Conservation (phyloP, 2,329 filamentous ascomycete species). For the Neofusicoccum sp. region DNA sequence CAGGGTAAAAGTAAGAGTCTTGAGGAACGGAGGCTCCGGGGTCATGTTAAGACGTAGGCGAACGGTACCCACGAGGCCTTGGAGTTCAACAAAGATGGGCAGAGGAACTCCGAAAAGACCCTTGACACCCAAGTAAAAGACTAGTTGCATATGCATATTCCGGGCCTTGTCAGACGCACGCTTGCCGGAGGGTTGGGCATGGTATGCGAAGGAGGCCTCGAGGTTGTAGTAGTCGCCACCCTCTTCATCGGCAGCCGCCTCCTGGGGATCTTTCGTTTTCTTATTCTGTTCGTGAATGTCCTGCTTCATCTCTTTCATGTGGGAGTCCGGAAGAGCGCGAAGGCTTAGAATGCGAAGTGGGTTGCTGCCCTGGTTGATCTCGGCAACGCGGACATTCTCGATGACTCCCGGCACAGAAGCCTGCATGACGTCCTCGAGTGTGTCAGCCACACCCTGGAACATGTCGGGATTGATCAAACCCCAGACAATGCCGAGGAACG, state of each 20-base stretch:
- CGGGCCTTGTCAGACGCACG: conserved; percentile 78
- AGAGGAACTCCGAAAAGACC: conserved; percentile 87
- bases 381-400: conserved; percentile 91
- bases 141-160: conserved; percentile 96
- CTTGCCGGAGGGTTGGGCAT: conserved; percentile 73
- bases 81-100: conserved; percentile 87
- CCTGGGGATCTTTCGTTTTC: conserved; percentile 81
- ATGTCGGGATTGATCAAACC: conserved; percentile 92
- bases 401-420: conserved; percentile 89
- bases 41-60: conserved; percentile 81
- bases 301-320: conserved; percentile 80
- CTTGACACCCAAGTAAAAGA: conserved; percentile 90
- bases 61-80: conserved; percentile 85
- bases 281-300: conserved; percentile 78
- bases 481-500: conserved; percentile 81
- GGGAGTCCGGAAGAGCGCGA: conserved; percentile 78
- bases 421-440: conserved; percentile 93
- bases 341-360: conserved; percentile 86
- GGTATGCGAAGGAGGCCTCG: conserved; percentile 88
- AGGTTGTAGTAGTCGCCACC: conserved; percentile 92
- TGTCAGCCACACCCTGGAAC: conserved; percentile 91
- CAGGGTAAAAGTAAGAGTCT: conserved; percentile 87
- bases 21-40: conserved; percentile 88
- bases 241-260: conserved; percentile 85
- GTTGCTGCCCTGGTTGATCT: conserved; percentile 92